Evolutionary conservation across 164 flowering plant genomes (phyloP).

Genomic region (Dillenia suffruticosa): DNA sequence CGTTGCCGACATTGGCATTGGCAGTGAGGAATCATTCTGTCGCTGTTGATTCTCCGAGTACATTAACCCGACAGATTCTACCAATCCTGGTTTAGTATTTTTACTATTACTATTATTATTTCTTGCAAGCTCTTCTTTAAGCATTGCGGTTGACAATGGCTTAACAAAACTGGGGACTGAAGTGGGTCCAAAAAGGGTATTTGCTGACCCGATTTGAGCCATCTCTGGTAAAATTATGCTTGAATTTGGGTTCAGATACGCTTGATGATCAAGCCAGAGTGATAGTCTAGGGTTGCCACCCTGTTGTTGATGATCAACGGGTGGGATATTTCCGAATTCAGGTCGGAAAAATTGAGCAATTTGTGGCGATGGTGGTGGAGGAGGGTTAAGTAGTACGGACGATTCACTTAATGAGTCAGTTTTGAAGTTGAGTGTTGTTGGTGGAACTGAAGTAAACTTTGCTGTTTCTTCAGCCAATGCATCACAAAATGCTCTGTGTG

Average conservation of each 20-base stretch:
- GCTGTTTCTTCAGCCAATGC: slow-evolving; percentile 59
- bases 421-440: slow-evolving; percentile 17
- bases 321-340: not conserved
- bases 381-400: not conserved
- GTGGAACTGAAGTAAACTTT: slow-evolving; percentile 25
- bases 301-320: slow-evolving; percentile 12
- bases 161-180: slow-evolving; percentile 7
- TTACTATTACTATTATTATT: not conserved
- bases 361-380: slow-evolving; percentile 1
- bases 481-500: slow-evolving; percentile 75
- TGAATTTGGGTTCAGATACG: slow-evolving; percentile 23
- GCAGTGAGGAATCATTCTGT: not conserved
- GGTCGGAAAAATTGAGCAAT: slow-evolving; percentile 7
- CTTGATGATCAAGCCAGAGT: slow-evolving; percentile 39
- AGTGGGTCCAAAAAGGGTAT: slow-evolving; percentile 20
- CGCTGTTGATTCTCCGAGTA: slow-evolving; percentile 11
- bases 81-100: slow-evolving; percentile 13
- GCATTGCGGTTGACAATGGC: slow-evolving; percentile 3
- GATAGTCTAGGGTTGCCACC: slow-evolving; percentile 31
- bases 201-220: slow-evolving; percentile 19
- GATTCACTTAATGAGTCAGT: not conserved
- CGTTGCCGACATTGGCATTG: slow-evolving; percentile 56
- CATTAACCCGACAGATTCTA: slow-evolving; percentile 18
- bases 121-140: slow-evolving; percentile 11
- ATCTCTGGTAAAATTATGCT: slow-evolving; percentile 18